phyloP scores from a whole-genome alignment of 2,329 filamentous ascomycete genomes.

The Chaetothyriales sp. region DNA sequence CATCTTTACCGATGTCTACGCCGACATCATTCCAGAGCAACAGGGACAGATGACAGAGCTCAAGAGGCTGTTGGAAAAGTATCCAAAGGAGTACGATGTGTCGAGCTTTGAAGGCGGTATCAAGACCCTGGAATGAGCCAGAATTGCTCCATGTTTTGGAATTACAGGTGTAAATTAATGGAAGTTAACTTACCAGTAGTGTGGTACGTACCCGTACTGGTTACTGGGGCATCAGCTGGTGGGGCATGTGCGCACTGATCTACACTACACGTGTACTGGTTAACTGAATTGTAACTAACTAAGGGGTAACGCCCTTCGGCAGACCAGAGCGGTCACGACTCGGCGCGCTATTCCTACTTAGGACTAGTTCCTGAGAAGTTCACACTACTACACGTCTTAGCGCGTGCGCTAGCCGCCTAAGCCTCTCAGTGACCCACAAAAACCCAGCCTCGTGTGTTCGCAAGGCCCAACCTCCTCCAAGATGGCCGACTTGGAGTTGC shows the following conservation, averaged over 20 bases:
- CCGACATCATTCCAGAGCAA: conserved; percentile 66
- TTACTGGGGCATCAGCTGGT: not conserved
- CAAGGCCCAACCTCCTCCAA: not conserved
- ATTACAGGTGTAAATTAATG: no score
- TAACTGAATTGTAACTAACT: no score
- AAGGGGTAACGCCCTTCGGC: no score
- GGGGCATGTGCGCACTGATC: not conserved
- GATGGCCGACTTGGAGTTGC: not conserved
- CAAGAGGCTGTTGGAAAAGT: conserved; percentile 60
- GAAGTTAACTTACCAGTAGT: no score
- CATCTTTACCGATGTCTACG: conserved; percentile 77
- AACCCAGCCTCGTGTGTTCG: not conserved
- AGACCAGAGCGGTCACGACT: no score
- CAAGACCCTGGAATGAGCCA: conserved; percentile 35
- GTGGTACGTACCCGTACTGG: no score
- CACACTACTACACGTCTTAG: no score
- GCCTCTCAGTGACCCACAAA: not conserved
- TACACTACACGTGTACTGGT: no score
- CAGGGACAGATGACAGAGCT: conserved; percentile 61
- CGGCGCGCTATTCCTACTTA: no score
- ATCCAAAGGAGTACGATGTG: conserved; percentile 85
- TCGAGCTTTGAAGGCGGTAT: conserved; percentile 59
- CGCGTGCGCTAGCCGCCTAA: not conserved
- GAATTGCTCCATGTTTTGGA: no score
- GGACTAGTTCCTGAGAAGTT: no score